These are phyloP conservation scores for Elsinoe australis DNA, from an alignment of 2,329 filamentous ascomycete species.

Conservation along the genomic window DNA sequence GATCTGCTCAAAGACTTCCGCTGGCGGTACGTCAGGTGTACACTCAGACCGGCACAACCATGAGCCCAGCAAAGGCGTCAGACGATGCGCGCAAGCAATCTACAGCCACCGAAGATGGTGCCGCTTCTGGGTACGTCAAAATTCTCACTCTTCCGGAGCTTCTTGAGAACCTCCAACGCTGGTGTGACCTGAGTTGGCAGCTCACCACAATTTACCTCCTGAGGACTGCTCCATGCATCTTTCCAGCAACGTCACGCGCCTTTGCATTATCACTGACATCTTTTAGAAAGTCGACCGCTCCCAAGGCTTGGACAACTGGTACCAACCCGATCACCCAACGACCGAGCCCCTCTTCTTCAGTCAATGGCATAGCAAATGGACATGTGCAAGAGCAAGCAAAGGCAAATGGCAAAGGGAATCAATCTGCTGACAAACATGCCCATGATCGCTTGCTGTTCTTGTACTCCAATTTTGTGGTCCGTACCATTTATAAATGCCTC, in stretches of 20 bases:
- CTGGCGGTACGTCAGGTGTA: constrained; percentile 28
- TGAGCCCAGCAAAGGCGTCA: constrained; percentile 36
- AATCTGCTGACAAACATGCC: constrained; percentile 49
- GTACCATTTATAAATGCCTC: constrained; percentile 24
- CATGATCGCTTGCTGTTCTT: constrained; percentile 54
- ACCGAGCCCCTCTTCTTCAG: constrained; percentile 39
- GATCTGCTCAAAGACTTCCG: constrained; percentile 44
- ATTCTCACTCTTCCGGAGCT: constrained; percentile 14
- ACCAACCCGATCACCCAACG: constrained; percentile 56
- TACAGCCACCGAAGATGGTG: constrained; percentile 47
- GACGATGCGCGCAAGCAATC: constrained; percentile 50
- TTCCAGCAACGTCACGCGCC: background rate
- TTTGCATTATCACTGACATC: too few species aligned
- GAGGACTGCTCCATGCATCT: too few species aligned
- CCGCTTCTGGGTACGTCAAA: constrained; percentile 45
- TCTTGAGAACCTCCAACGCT: background rate
- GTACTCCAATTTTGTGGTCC: constrained; percentile 52
- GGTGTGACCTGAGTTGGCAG: too few species aligned
- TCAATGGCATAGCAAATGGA: constrained; percentile 47
- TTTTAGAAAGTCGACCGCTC: constrained; percentile 47
- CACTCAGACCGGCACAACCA: background rate
- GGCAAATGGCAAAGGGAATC: constrained; percentile 38
- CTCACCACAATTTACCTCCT: too few species aligned
- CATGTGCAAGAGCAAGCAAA: constrained; percentile 21
- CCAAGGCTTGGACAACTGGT: constrained; percentile 55